A percentile compares a stretch with the other conserved stretches of the same genome.
These are phyloP conservation scores for Nepenthes gracilis DNA, from an alignment of 148 eudicot species.

Conservation along the genomic window DNA sequence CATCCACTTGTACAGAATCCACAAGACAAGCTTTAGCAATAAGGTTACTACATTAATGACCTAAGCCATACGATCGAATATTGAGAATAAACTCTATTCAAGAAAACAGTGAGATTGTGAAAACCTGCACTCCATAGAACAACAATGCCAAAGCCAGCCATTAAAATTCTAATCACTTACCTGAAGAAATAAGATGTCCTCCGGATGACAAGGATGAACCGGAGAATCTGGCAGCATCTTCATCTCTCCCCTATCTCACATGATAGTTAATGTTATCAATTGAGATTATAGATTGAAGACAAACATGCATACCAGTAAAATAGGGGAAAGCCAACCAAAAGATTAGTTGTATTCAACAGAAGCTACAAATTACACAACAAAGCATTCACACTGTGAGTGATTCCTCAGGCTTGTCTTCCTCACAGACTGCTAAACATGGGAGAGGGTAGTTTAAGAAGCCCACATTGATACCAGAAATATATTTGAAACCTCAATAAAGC, in stretches of 20 bases:
- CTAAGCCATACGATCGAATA: not conserved
- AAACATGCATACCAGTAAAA: not conserved
- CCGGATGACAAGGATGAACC: slow-evolving; percentile 26
- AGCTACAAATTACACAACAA: too few species aligned
- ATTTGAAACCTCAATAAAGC: too few species aligned
- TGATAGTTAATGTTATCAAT: slow-evolving; percentile 5
- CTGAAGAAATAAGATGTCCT: slow-evolving; percentile 15
- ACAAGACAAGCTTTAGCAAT: too few species aligned
- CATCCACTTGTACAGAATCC: not conserved
- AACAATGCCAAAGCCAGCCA: not conserved
- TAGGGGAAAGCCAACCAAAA: not conserved
- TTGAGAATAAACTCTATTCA: not conserved
- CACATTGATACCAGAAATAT: too few species aligned
- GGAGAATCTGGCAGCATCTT: slow-evolving; percentile 29
- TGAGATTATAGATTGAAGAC: not conserved
- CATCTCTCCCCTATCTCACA: slow-evolving; percentile 31
- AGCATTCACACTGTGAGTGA: too few species aligned
- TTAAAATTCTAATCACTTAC: slow-evolving; percentile 7
- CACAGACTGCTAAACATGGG: too few species aligned
- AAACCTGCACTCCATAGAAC: not conserved
- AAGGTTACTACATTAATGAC: not conserved
- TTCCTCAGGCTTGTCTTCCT: too few species aligned
- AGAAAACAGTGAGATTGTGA: not conserved
- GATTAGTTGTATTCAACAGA: not conserved
- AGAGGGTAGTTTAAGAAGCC: too few species aligned